phyloP scores from a whole-genome alignment of 495 filamentous ascomycete genomes.

The Penicillium samsonianum region DNA sequence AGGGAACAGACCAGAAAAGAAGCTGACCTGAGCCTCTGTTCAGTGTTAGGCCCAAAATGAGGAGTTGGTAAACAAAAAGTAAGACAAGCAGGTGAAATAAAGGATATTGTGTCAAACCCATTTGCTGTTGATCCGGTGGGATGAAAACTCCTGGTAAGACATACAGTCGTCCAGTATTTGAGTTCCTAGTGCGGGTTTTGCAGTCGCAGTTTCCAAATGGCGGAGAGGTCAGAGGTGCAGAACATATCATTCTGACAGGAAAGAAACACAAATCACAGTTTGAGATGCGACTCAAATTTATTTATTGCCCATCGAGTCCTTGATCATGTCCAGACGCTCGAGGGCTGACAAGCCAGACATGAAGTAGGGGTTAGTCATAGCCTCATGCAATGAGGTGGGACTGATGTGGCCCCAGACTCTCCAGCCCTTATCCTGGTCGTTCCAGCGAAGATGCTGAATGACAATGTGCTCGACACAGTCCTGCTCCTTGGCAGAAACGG shows the following conservation, averaged over 20 bases:
- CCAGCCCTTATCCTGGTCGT: slow-evolving; percentile 65
- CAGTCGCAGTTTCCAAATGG: neutral
- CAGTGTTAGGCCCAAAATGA: neutral
- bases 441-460: slow-evolving; percentile 61
- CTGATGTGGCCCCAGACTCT: slow-evolving; percentile 70
- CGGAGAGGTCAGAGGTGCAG: neutral
- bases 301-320: slow-evolving; percentile 29
- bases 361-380: slow-evolving; percentile 39
- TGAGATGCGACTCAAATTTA: slow-evolving; percentile 7
- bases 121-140: neutral
- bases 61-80: neutral
- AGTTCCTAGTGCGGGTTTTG: neutral
- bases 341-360: slow-evolving; percentile 29
- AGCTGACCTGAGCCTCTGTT: neutral
- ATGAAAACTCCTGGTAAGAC: neutral
- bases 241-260: neutral
- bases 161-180: neutral
- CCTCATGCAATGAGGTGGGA: slow-evolving; percentile 57
- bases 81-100: slow-evolving; percentile 1
- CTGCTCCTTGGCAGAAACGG: slow-evolving; percentile 52
- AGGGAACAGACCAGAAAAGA: neutral
- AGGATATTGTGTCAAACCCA: neutral
- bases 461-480: slow-evolving; percentile 78
- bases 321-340: slow-evolving; percentile 41
- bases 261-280: slow-evolving; percentile 2